These are phyloP conservation scores for Phytopythium vexans DNA, from an alignment of 352 stramenopile species.

Conservation along the genomic window DNA sequence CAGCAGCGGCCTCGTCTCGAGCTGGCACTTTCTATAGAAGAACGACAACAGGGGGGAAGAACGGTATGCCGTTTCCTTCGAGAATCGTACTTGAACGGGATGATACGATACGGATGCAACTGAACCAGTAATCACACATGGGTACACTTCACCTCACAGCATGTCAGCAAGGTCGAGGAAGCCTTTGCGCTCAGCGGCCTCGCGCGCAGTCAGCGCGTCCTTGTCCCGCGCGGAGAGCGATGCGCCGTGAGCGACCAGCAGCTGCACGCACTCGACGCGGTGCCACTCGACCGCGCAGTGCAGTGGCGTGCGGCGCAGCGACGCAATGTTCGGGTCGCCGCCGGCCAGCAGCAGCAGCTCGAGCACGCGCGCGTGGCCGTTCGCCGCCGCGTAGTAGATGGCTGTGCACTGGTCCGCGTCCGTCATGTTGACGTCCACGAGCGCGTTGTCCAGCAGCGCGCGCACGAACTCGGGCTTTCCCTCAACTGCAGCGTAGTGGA, in stretches of 20 bases:
- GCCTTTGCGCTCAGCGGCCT: constrained; percentile 36
- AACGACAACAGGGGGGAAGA: neutral
- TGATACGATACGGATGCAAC: neutral
- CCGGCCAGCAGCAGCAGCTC: constrained; percentile 37
- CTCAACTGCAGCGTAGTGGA: constrained; percentile 80
- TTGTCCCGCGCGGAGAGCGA: constrained; percentile 29
- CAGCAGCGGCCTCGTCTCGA: neutral
- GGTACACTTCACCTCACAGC: constrained; percentile 2
- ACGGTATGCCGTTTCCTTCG: neutral
- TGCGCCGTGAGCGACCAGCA: constrained; percentile 48
- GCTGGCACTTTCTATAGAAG: neutral
- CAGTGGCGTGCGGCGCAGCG: constrained; percentile 58
- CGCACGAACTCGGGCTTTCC: constrained; percentile 53
- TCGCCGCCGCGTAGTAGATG: constrained; percentile 72
- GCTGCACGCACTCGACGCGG: constrained; percentile 51
- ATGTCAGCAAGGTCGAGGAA: constrained; percentile 18
- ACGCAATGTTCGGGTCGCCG: constrained; percentile 53
- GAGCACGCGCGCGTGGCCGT: constrained; percentile 55
- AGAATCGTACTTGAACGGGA: neutral
- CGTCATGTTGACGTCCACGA: constrained; percentile 67
- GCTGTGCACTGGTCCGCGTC: constrained; percentile 64
- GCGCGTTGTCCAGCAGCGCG: constrained; percentile 42
- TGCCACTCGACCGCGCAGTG: constrained; percentile 78
- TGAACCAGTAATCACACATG: no score
- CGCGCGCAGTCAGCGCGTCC: constrained; percentile 28